A percentile compares a stretch with the other conserved stretches of the same genome.
phyloP scores from a whole-genome alignment of 495 filamentous ascomycete genomes.

The Podospora pseudopauciseta region DNA sequence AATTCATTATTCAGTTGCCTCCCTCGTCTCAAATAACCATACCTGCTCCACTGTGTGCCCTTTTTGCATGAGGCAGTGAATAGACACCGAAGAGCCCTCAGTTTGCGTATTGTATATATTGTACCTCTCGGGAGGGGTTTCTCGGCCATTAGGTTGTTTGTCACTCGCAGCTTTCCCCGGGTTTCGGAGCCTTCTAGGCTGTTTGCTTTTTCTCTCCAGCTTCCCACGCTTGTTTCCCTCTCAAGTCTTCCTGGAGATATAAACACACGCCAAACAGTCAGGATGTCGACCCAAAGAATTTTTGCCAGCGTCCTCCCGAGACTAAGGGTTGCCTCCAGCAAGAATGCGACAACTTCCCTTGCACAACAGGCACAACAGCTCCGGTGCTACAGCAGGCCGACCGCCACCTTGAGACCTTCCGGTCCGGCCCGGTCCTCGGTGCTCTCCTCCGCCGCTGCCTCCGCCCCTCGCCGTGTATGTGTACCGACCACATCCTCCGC shows the following conservation, averaged over 20 bases:
- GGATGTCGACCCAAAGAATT: slow-evolving; percentile 26
- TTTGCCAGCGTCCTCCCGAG: slow-evolving; percentile 21
- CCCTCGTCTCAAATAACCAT: background rate
- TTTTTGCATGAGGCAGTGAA: background rate
- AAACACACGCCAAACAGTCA: slow-evolving; percentile 1
- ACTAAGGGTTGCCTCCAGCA: slow-evolving; percentile 18
- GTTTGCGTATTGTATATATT: background rate
- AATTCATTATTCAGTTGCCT: background rate
- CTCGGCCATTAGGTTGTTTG: slow-evolving; percentile 8
- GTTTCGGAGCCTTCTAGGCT: background rate
- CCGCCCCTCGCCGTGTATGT: background rate
- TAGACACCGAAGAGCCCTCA: background rate
- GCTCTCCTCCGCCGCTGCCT: slow-evolving; percentile 3
- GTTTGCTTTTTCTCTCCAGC: background rate
- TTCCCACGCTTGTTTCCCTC: background rate
- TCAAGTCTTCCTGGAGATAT: background rate
- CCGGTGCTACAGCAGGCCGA: slow-evolving; percentile 23
- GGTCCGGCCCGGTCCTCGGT: background rate
- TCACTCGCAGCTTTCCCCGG: slow-evolving; percentile 5
- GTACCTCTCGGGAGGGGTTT: background rate
- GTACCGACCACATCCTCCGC: background rate
- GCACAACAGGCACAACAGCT: slow-evolving; percentile 26
- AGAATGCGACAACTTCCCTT: slow-evolving; percentile 15
- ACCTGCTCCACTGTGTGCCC: background rate
- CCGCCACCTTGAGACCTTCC: slow-evolving; percentile 16